Evolutionary conservation across 2,329 filamentous ascomycete genomes (phyloP).

Genomic region (Calonectria montana): DNA sequence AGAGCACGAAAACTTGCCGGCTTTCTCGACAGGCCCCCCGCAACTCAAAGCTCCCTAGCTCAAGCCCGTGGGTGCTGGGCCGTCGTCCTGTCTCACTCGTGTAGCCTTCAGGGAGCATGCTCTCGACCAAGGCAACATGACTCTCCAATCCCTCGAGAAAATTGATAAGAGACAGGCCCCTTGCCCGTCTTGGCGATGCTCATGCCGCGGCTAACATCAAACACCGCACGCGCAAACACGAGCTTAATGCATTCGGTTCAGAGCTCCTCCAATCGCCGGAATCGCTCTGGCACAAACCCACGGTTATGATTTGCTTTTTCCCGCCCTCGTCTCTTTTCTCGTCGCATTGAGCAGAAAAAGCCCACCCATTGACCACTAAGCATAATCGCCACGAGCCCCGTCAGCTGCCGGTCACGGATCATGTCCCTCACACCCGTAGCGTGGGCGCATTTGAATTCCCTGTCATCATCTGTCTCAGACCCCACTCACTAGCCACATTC

Average conservation of each 20-base stretch:
- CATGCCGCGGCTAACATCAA: conserved; percentile 16
- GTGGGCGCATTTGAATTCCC: conserved; percentile 25
- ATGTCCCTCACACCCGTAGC: background rate
- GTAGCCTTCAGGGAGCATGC: background rate
- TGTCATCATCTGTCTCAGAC: conserved; percentile 23
- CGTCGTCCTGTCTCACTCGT: background rate
- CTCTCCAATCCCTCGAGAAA: background rate
- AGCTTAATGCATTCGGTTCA: conserved; percentile 4
- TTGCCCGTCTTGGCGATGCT: conserved; percentile 19
- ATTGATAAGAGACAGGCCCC: conserved; percentile 21
- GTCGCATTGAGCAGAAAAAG: background rate
- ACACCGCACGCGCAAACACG: conserved; percentile 1
- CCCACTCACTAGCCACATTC: conserved; percentile 46
- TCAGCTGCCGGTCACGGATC: conserved; percentile 16
- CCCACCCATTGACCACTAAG: conserved; percentile 1
- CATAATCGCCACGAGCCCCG: conserved; percentile 6
- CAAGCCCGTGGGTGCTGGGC: background rate
- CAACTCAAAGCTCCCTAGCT: background rate
- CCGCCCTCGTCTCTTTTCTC: background rate
- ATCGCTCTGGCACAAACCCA: background rate
- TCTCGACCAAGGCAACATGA: background rate
- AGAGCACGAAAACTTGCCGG: conserved; percentile 19
- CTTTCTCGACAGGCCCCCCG: background rate
- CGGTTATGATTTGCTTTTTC: background rate
- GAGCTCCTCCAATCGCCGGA: background rate